Conservation (phyloP, 306 rosid genomes). For the Benincasa hispida region DNA sequence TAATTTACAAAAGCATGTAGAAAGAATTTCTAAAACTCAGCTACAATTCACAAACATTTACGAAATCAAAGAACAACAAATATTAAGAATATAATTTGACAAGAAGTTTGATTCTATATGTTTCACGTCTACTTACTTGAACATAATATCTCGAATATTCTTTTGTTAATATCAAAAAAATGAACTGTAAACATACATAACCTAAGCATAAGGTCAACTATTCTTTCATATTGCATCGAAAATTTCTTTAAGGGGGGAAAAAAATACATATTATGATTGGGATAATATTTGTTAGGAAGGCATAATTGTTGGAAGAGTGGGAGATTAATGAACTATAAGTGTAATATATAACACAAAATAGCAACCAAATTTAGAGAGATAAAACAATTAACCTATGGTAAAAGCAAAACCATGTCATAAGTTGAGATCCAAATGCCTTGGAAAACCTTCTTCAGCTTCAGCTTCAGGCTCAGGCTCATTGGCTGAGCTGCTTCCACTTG, state of each 20-base stretch:
- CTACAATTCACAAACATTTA: neutral
- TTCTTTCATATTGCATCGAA: neutral
- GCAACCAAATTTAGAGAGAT: neutral
- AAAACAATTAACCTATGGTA: neutral
- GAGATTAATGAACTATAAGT: neutral
- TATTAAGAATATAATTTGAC: neutral
- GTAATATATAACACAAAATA: neutral
- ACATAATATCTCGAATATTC: neutral
- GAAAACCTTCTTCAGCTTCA: neutral
- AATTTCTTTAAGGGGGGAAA: neutral
- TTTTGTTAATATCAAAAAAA: neutral
- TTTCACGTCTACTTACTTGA: neutral
- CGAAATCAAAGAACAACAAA: neutral
- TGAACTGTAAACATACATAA: neutral
- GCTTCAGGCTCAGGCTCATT: neutral
- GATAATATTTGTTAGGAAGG: neutral
- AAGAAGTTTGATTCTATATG: neutral
- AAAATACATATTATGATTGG: neutral
- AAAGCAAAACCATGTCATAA: neutral
- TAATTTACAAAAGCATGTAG: too few species aligned
- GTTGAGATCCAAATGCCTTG: neutral
- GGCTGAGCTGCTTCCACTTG: slow-evolving; percentile 8
- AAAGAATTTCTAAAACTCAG: too few species aligned
- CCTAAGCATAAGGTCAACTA: neutral
- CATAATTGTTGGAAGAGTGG: neutral